Evolutionary conservation across 352 stramenopile species (phyloP), one percentile per base, ranked within the genome.

Genomic region (Phytopythium kandeliae): DNA sequence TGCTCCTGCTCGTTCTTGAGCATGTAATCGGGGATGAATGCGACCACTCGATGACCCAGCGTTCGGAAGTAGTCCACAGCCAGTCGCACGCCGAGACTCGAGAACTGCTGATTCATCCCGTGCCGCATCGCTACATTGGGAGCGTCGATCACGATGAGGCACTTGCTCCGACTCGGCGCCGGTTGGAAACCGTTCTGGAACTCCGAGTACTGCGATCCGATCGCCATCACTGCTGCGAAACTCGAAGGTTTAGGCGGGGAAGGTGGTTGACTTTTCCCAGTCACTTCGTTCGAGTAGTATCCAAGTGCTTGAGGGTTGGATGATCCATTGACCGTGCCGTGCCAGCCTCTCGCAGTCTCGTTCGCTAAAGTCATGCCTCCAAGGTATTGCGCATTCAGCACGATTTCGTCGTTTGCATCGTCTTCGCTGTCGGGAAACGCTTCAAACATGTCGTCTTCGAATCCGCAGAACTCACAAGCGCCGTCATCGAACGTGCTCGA

Each of bases 81-180:
- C 6, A 96, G 63, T 21, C 82, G 76, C 36, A 95, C 81, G 35
- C 85, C 81, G 11, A 51, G 53, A 57, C 75, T 89, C 16, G 81
- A 93, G 51, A 96, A 95, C n/a, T 67, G 59, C 31, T 74, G 80
- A 48, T 80, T 74, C 16, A 83, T 67, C 1, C 84, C 84, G 54
- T 92, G 78, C 11, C 78, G 67, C 84, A 94, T 91, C 16, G 84
- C 84, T 11, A 94, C 78, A 48, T 94, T 94, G 17, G 82, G 65
- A 0, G 71, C 78, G 44, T 89, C 78, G 4, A 89, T 56, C 13
- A 89, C 75, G 46, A 89, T 78, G 24, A 86, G 47, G n/a, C 51
- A 76, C 43, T 58, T 79, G 74, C n/a, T 46, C 49, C 40, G 57
- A 48, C 21, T 24, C 30, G 17, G 55, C 47, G 15, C 30, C 0